Evolutionary conservation across 1,284 basidiomycete genomes (phyloP).

Genomic region (Trametes sp.): DNA sequence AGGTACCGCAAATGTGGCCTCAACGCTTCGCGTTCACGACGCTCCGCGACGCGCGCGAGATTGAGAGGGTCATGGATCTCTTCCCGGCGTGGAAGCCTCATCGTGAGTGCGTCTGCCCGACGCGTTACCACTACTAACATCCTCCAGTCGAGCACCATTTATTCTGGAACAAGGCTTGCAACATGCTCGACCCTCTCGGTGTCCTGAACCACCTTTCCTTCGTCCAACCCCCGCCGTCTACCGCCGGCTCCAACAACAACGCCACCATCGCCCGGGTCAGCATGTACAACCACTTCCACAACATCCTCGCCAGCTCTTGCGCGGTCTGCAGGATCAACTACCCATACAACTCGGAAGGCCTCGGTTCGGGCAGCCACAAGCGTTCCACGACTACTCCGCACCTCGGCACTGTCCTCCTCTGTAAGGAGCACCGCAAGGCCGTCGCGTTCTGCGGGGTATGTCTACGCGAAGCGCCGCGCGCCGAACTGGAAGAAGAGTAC

Average conservation of each 20-base stretch:
- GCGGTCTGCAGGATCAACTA: slow-evolving; percentile 74
- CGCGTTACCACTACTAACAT: no score
- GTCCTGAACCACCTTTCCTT: slow-evolving; percentile 44
- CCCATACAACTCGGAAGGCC: slow-evolving; percentile 49
- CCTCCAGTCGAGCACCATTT: slow-evolving; percentile 59
- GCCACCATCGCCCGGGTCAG: slow-evolving; percentile 41
- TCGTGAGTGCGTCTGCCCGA: slow-evolving; percentile 46
- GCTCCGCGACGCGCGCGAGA: slow-evolving; percentile 58
- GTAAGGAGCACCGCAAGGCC: slow-evolving; percentile 66
- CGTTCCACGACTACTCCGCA: slow-evolving; percentile 48
- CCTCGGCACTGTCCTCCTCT: slow-evolving; percentile 60
- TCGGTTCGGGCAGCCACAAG: slow-evolving; percentile 60
- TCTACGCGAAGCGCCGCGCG: slow-evolving; percentile 62
- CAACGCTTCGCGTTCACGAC: slow-evolving; percentile 62
- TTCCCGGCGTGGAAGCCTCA: slow-evolving; percentile 53
- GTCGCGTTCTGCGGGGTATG: slow-evolving; percentile 71
- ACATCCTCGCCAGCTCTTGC: slow-evolving; percentile 55
- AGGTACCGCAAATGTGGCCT: slow-evolving; percentile 61
- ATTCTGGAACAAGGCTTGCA: slow-evolving; percentile 65
- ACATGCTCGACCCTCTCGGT: slow-evolving; percentile 61
- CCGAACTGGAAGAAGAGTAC: slow-evolving; percentile 50
- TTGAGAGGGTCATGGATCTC: slow-evolving; percentile 68
- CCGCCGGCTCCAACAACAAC: slow-evolving; percentile 39
- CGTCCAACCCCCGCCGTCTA: slow-evolving; percentile 38
- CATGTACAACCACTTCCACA: slow-evolving; percentile 53